Base-by-base conservation (phyloP, 768 basidiomycete genomes). In the Vararia minispora region DNA sequence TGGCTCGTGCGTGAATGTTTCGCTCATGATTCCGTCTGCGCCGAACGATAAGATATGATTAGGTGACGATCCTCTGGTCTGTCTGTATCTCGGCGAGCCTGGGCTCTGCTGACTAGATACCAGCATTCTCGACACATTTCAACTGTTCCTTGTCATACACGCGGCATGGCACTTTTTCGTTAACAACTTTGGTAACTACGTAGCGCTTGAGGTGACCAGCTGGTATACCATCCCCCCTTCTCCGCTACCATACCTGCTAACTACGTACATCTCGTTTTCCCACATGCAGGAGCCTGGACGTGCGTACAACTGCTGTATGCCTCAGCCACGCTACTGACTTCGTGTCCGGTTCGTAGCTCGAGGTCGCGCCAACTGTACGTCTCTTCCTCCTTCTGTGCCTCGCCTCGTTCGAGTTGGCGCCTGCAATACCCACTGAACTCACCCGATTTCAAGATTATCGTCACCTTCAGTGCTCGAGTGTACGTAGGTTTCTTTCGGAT, bases 391-490 rank as follows among this genome's bases (percentile, higher is more conserved):
- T n/a, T n/a, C n/a, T n/a, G n/a, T n/a, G n/a, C n/a, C n/a, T n/a
- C n/a, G n/a, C n/a, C 14, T 14, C 16, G 24, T 14, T n/a, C 18
- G 30, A 12, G 18, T 12, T 6, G 5, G n/a, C 6, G 18, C 20
- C 13, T 13, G 7, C n/a, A 6, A 31, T 26, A 10, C 6, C n/a
- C n/a, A n/a, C n/a, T n/a, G n/a, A n/a, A n/a, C n/a, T n/a, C n/a
- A n/a, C n/a, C n/a, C n/a, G n/a, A n/a, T n/a, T n/a, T n/a, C n/a
- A n/a, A 42, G 41, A 31, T 33, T 14, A 37, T 42, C 10, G 30
- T 27, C 16, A 42, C 41, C 8, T 42, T 37, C 24, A 31, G 23
- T 9, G 35, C 37, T 37, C 41, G 30, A 14, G 37, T 35, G 41
- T 42, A 11, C 21, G 34, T 23, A 5, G 14, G 10, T 11, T 9